Evolutionary conservation across 371 early-diverging fungal species (phyloP), one percentile per base, ranked within the genome.

Genomic region (Mortierella sp.): DNA sequence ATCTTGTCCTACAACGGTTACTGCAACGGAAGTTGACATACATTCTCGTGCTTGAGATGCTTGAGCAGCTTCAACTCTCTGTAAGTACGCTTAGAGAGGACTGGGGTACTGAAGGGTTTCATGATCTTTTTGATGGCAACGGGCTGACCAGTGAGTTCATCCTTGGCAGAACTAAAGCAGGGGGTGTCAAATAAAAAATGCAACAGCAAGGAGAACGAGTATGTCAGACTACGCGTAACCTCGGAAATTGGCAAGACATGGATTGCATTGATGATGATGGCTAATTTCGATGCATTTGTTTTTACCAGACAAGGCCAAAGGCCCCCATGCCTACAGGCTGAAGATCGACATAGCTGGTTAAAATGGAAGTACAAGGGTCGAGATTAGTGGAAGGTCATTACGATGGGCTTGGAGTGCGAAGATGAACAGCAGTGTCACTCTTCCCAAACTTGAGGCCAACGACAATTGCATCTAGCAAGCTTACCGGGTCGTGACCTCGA

Each of bases 291-390:
- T 4, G 37, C 37, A 4, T 11, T 4, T 23, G 19, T 39, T 65
- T 83, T 79, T 88, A 96, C 95, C 96, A 96, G 19, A 97, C 98
- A 15, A 97, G 85, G 63, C 98, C 98, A 80, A 97, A 97, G 7
- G 97, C 95, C 49, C 98, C 98, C 94, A 97, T 94, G 48, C 98
- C 98, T n/a, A 97, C 93, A 27, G 97, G 95, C 70, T 95, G 92
- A 57, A 96, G 85, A 81, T 95, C 92, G 30, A 89, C 89, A 84
- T 97, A 97, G 83, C 94, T 92, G n/a, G n/a, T n/a, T n/a, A n/a
- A n/a, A n/a, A 63, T 26, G 21, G 21, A 2, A 5, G 23, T 43
- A 19, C n/a, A n/a, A n/a, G n/a, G n/a, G n/a, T n/a, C n/a, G n/a
- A n/a, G n/a, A n/a, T n/a, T n/a, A n/a, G n/a, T n/a, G n/a, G n/a